Conservation (phyloP, 129 eudicot species). For the Lonicera japonica region DNA sequence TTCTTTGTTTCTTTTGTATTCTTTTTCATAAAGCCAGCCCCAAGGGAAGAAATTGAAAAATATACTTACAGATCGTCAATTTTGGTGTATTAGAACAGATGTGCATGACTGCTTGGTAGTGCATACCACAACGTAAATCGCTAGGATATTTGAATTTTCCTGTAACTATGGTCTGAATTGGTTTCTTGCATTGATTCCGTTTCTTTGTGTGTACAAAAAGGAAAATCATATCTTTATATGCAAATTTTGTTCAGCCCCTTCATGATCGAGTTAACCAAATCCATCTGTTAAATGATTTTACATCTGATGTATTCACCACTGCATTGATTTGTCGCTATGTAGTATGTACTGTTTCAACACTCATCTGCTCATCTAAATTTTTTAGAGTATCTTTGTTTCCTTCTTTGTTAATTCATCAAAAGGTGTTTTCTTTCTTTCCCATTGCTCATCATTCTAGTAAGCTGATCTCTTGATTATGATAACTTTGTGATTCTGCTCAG, state of each 20-base stretch:
- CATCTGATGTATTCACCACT: not conserved
- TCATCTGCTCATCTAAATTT: not conserved
- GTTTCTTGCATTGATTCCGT: too few relatives aligned
- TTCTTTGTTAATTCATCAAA: not conserved
- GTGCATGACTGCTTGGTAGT: too few relatives aligned
- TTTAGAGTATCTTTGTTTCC: not conserved
- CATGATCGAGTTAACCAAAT: not conserved
- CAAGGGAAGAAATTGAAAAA: too few relatives aligned
- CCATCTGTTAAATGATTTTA: not conserved
- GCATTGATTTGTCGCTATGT: constrained; percentile 1
- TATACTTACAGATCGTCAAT: too few relatives aligned
- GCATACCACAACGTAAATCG: too few relatives aligned
- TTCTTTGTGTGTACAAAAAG: too few relatives aligned
- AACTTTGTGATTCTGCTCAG: constrained; percentile 28
- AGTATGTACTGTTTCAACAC: constrained; percentile 5
- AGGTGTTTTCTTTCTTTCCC: not conserved
- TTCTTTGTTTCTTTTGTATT: too few relatives aligned
- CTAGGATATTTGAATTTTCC: too few relatives aligned
- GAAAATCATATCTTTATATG: too few relatives aligned
- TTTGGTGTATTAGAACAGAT: too few relatives aligned
- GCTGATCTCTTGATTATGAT: constrained; percentile 6
- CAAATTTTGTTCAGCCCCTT: not conserved
- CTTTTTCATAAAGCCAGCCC: too few relatives aligned
- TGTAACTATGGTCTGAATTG: too few relatives aligned
- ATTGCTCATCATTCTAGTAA: not conserved